Evolutionary conservation across 768 basidiomycete genomes (phyloP), one percentile per base, ranked within the genome.

Genomic region (Sporobolomyces roseus): DNA sequence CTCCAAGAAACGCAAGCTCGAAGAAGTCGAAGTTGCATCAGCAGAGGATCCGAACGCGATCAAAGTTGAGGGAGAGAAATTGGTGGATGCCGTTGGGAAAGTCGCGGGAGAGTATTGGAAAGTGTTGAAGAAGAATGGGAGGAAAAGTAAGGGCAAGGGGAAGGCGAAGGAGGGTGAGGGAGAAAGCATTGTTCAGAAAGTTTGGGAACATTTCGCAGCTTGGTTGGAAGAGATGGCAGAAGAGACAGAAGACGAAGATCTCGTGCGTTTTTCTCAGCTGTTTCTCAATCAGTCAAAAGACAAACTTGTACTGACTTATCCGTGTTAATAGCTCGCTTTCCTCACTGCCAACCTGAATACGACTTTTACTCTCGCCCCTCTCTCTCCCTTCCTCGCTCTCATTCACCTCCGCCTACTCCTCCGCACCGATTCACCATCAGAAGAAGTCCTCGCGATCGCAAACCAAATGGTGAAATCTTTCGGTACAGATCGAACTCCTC

Each of bases 81-180:
- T 89, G 67, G 83, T 87, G 12, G 85, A 86, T 62, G 82, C 80
- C n/a, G 79, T 86, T 73, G 82, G 81, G 55, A 71, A 69, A 29
- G 81, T 81, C 33, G 80, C 87, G 68, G 82, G 80, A 38, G 81
- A 81, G 68, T 88, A 80, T 79, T 83, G 71, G 77, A 80, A 74
- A 71, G 75, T 33, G 56, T 76, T 49, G 65, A 54, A 63, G 59
- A 50, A 50, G 25, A 60, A 50, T 54, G 46, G 74, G 55, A 53
- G 62, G 65, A 58, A 77, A 71, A 32, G 25, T 27, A 50, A 62
- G 30, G 53, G 53, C 14, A 72, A 72, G 51, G 63, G 58, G 43
- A 58, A 54, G 60, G 36, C 38, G 36, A 68, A 68, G 63, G 56
- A 16, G 58, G 23, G 13, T 2, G 68, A 19, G 60, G 21, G 13